Evolutionary conservation across 306 rosid genomes (phyloP), one percentile per base, ranked within the genome.

Genomic region (Castanopsis chinensis): DNA sequence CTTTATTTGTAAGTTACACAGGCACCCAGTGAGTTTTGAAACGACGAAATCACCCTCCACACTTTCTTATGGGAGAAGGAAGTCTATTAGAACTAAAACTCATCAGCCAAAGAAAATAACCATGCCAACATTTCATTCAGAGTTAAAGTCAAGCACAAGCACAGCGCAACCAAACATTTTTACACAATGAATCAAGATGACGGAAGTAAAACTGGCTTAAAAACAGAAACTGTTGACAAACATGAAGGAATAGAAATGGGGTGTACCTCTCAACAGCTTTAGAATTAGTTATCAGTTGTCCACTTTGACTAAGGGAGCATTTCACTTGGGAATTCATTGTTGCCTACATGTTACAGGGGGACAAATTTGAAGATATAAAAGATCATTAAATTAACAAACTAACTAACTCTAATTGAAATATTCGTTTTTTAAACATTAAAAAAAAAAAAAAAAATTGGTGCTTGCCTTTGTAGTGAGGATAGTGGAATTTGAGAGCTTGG

Each of bases 211-310:
- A 27, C 2, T 1, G 0, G 23, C 20, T 23, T 17, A 51, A 64
- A 70, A 58, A 19, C 55, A 73, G 32, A 15, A 41, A 72, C 37
- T 28, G 41, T 59, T 55, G 12, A 37, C 43, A 33, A 2, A 27
- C 17, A 59, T 33, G 41, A 60, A 18, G 25, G 53, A 58, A 45
- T 69, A 27, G 25, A 60, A 65, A 75, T 61, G 74, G 81, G 17
- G 53, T 86, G 21, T 78, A 92, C 99, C 82, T 92, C 55, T 87
- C 86, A 75, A 65, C 73, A 76, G 84, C 83, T 52, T 75, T 77
- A 32, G 89, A 73, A 77, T 75, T 54, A 14, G 79, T 59, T 41
- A 57, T 35, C 20, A 72, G 75, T 69, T 82, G 73, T 67, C 81
- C 76, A 65, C 68, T 81, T 30, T 20, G 84, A 78, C 75, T 84